Percentiles rank a stretch among this genome's conserved stretches.
These are phyloP conservation scores for Deinandra increscens DNA, from an alignment of 129 eudicot species.

Conservation along the genomic window DNA sequence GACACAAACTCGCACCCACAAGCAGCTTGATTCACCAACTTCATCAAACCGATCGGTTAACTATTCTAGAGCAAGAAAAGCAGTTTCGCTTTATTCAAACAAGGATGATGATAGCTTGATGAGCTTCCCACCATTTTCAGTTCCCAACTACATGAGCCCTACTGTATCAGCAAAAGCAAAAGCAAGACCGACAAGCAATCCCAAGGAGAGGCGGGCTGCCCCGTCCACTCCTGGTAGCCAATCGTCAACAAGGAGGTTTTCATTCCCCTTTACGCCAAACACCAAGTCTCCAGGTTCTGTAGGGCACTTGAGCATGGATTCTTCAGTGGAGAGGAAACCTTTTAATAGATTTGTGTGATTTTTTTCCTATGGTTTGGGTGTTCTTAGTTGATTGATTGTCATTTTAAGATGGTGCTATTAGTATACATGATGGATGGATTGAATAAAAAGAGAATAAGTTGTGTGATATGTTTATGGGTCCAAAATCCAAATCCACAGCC, in stretches of 20 bases:
- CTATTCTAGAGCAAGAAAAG: neutral
- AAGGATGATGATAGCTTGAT: slow-evolving; percentile 83
- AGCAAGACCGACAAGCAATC: slow-evolving; percentile 56
- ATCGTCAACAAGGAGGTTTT: slow-evolving; percentile 57
- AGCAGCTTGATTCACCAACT: slow-evolving; percentile 52
- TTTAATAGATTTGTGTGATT: slow-evolving; percentile 94
- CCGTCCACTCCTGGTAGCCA: slow-evolving; percentile 50
- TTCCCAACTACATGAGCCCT: slow-evolving; percentile 81
- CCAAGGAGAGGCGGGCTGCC: slow-evolving; percentile 42
- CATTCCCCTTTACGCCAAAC: slow-evolving; percentile 65
- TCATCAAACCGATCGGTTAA: slow-evolving; percentile 45
- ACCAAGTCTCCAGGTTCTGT: slow-evolving; percentile 40
- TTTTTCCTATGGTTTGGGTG: neutral
- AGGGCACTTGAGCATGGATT: slow-evolving; percentile 41
- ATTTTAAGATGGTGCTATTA: no score
- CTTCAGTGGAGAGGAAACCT: slow-evolving; percentile 65
- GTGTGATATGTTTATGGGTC: neutral
- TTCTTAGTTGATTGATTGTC: neutral
- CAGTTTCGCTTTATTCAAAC: slow-evolving; percentile 34
- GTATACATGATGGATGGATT: neutral
- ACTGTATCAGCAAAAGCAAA: slow-evolving; percentile 93
- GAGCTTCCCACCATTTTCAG: slow-evolving; percentile 95
- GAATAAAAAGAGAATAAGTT: neutral
- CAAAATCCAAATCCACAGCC: slow-evolving; percentile 3
- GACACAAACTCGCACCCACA: slow-evolving; percentile 30